Evolutionary conservation across 106 monocot species (phyloP), one percentile per base, ranked within the genome.

Genomic region (Vanilla planifolia): DNA sequence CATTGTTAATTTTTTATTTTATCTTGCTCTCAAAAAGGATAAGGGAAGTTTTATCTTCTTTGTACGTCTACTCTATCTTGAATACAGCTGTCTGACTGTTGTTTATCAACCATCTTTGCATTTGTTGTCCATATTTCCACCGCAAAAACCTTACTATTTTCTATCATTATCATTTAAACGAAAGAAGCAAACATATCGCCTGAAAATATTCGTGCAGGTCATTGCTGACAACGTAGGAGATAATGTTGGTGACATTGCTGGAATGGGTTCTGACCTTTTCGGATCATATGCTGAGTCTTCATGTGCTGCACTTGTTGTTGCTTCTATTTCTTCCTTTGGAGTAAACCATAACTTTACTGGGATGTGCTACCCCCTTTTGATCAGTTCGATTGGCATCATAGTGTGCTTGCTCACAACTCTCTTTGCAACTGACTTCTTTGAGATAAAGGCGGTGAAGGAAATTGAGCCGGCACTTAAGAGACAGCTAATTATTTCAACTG

Each of bases 161-260:
- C n/a, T n/a, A n/a, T n/a, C n/a, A n/a, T n/a, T n/a, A n/a, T n/a
- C n/a, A n/a, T n/a, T n/a, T n/a, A n/a, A n/a, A n/a, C n/a, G n/a
- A n/a, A n/a, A n/a, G n/a, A n/a, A n/a, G n/a, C n/a, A n/a, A n/a
- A n/a, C n/a, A n/a, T n/a, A n/a, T n/a, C n/a, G n/a, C n/a, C n/a
- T n/a, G n/a, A 26, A 33, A 26, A 29, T 27, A 33, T 2, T 63
- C 16, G 40, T 64, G 20, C 65, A 85, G 85, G 85, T 85, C 57
- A 85, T 85, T 71, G 85, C 80, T 61, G 85, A 85, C 55, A 85
- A 85, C 68, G 85, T 85, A 8, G 85, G 85, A 29, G 85, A 85
- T 70, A 80, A 85, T 53, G 85, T 85, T 40, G 85, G 85, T 3
- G 85, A 85, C 64, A 85, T 85, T 64, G 85, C 85, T 32, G 85